Conservation (phyloP, 1,284 basidiomycete species). For the Cystobasidiaceae sp. region DNA sequence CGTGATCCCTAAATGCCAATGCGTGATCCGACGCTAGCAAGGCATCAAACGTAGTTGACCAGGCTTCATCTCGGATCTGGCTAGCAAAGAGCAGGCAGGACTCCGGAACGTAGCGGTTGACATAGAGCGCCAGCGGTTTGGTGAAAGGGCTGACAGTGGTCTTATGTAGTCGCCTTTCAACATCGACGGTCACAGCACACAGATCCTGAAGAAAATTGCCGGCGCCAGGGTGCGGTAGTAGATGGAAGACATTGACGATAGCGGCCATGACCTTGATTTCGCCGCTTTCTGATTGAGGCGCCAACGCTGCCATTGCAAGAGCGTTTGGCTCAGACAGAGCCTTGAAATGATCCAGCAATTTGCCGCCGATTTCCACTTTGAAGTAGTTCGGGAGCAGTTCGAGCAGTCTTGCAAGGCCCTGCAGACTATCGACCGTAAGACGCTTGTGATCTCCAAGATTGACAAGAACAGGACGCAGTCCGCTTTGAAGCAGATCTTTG, state of each 20-base stretch:
- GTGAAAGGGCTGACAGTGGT: conserved; percentile 89
- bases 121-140: conserved; percentile 81
- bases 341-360: conserved; percentile 92
- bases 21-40: conserved; percentile 58
- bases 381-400: conserved; percentile 98
- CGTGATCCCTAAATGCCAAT: conserved; percentile 66
- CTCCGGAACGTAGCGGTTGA: conserved; percentile 83
- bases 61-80: conserved; percentile 49
- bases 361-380: conserved; percentile 98
- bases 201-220: conserved; percentile 87
- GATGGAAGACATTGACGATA: conserved; percentile 93
- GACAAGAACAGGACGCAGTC: conserved; percentile 92
- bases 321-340: conserved; percentile 76
- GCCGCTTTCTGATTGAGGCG: conserved; percentile 80
- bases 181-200: conserved; percentile 83
- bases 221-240: conserved; percentile 78
- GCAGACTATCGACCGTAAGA: conserved; percentile 87
- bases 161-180: conserved; percentile 85
- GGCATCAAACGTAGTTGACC: conserved; percentile 37
- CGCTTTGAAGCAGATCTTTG: conserved; percentile 91
- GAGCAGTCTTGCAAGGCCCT: conserved; percentile 90
- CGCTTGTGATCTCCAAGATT: conserved; percentile 95
- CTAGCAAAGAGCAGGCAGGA: conserved; percentile 79
- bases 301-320: conserved; percentile 68
- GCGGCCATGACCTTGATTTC: conserved; percentile 88